Percentiles rank a stretch among this genome's conserved stretches.
Evolutionary conservation across 2,329 filamentous ascomycete species (phyloP).

Genomic region (Claviceps lovelessii): DNA sequence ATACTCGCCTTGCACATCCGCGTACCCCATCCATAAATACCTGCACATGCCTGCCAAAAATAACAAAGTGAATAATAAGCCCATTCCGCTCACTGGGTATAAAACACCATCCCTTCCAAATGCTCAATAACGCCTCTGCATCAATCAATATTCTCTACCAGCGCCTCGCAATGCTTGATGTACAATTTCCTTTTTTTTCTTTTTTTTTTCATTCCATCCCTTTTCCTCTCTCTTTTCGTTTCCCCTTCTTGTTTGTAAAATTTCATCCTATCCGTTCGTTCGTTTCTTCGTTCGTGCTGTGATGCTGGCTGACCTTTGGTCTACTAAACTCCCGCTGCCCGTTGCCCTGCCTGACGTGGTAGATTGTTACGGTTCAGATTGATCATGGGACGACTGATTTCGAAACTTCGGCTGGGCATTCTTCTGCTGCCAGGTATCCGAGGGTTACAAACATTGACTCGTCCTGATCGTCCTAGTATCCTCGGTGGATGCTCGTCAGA

Average conservation of each 20-base stretch:
- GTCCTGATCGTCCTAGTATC: slow-evolving; percentile 35
- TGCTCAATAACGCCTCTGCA: not conserved
- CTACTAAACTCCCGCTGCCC: not conserved
- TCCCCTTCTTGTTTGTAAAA: too few species aligned
- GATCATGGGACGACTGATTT: slow-evolving; percentile 30
- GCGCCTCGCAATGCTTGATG: too few species aligned
- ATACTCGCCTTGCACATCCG: too few species aligned
- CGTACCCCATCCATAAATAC: too few species aligned
- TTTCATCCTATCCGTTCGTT: too few species aligned
- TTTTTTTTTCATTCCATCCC: too few species aligned
- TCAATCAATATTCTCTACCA: too few species aligned
- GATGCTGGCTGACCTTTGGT: not conserved
- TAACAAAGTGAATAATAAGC: not conserved
- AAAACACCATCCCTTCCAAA: not conserved
- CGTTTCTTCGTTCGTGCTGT: too few species aligned
- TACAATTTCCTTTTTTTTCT: too few species aligned
- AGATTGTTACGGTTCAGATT: slow-evolving; percentile 3
- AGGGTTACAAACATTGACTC: slow-evolving; percentile 44
- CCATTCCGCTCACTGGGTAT: not conserved
- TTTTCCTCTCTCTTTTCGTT: too few species aligned
- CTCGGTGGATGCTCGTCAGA: slow-evolving; percentile 29
- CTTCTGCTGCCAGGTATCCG: slow-evolving; percentile 35
- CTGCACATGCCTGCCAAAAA: too few species aligned
- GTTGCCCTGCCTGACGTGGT: not conserved
- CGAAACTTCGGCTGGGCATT: slow-evolving; percentile 42